Evolutionary conservation across 805 yeast species (phyloP), one percentile per base, ranked within the genome.

Genomic region (Debaryomyces tyrocola): DNA sequence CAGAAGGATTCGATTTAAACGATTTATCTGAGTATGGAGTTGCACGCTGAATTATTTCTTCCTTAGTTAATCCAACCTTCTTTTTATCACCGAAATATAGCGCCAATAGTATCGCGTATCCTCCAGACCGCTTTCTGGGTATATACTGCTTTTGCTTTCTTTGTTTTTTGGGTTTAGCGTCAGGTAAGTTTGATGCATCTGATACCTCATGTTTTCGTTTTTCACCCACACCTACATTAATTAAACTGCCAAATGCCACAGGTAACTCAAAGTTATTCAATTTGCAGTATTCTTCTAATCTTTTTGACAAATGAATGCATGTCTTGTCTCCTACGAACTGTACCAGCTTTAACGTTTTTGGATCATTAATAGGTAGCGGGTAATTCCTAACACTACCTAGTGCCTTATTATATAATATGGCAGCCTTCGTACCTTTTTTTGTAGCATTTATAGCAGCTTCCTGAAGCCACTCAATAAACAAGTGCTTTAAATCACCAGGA

Each of bases 41-140:
- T 0, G 87, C 96, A 14, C 62, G 55, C 8, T 71, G 57, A 2
- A 79, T 68, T 5, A 90, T 75, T 33, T 80, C 85, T 9, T 79
- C 80, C 57, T 81, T 85, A 4, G 83, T 74, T 55, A 87, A 57
- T 0, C 96, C 96, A n/a, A 62, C 57, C 17, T 74, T 63, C 1
- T 63, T 55, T 4, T 66, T 61, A 55, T 84, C 90, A 21, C 59
- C 62, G 38, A 79, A 70, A 41, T 73, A 66, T 3, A 90, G 64
- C 0, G 84, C 83, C 15, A 89, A 50, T 15, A 90, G 56, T 7
- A 90, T 85, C 0, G 94, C 96, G 67, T 87, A 91, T 0, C 87
- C 95, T 1, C 97, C 97, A 0, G 94, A 82, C 31, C 91, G 67
- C 49, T 82, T 80, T 40, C 73, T 75, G 0, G 97, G 97, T 0